phyloP scores from a whole-genome alignment of 352 stramenopile genomes.

The Phytophthora kernoviae region DNA sequence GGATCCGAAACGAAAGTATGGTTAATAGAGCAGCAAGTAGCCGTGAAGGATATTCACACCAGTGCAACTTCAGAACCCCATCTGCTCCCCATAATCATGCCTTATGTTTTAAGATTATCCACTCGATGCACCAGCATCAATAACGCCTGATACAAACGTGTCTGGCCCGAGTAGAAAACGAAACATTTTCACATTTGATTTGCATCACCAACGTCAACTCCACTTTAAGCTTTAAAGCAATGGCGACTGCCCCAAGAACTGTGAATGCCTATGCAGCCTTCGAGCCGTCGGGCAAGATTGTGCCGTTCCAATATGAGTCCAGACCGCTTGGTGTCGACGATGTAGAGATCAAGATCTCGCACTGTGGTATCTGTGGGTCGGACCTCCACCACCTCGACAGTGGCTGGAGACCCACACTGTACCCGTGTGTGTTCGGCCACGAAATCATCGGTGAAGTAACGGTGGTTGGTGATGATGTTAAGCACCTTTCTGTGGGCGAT shows the following conservation, averaged over 20 bases:
- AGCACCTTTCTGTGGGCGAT: background rate
- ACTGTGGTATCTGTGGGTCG: constrained; percentile 1
- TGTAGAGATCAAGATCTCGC: constrained; percentile 3
- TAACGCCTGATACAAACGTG: too few species aligned
- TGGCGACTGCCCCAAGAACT: background rate
- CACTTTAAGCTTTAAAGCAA: background rate
- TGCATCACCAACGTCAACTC: background rate
- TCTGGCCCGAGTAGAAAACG: too few species aligned
- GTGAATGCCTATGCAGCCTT: constrained; percentile 1
- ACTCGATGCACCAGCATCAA: too few species aligned
- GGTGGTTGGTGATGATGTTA: background rate
- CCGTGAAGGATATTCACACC: too few species aligned
- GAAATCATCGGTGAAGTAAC: constrained; percentile 2
- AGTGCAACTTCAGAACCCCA: too few species aligned
- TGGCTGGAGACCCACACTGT: background rate
- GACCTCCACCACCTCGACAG: constrained; percentile 4
- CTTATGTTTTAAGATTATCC: too few species aligned
- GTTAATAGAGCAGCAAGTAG: too few species aligned
- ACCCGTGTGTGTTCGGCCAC: constrained; percentile 2
- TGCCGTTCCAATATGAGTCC: constrained; percentile 2
- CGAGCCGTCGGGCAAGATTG: constrained; percentile 2
- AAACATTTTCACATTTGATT: background rate
- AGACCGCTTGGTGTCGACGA: background rate
- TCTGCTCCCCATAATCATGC: too few species aligned
- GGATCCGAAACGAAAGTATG: too few species aligned